phyloP scores from a whole-genome alignment of 306 rosid species.

The Hippophae gyantsensis region DNA sequence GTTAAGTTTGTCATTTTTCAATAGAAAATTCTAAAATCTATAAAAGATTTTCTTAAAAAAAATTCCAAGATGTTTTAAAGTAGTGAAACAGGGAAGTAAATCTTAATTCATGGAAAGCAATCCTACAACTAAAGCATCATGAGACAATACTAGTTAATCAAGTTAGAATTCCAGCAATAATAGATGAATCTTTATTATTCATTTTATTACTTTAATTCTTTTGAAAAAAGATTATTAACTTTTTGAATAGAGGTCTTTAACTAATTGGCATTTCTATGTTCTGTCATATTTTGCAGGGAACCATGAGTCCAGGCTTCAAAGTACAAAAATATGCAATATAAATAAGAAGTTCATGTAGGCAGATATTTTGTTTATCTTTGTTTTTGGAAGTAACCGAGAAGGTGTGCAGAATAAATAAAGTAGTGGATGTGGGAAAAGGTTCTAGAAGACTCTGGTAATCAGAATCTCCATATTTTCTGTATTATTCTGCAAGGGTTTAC shows the following conservation, averaged over 20 bases:
- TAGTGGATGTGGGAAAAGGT: constrained; percentile 4
- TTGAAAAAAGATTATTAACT: background rate
- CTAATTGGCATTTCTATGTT: background rate
- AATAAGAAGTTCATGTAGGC: constrained; percentile 2
- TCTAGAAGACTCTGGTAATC: constrained; percentile 1
- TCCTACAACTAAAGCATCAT: too few relatives aligned
- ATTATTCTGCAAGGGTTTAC: background rate
- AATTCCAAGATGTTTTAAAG: too few relatives aligned
- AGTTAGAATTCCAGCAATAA: too few relatives aligned
- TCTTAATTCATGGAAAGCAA: too few relatives aligned
- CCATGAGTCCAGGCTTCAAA: background rate
- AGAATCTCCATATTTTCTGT: constrained; percentile 4
- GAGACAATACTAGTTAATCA: too few relatives aligned
- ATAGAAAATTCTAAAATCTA: too few relatives aligned
- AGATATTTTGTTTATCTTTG: background rate
- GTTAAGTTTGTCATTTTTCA: too few relatives aligned
- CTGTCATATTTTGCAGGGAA: constrained; percentile 6
- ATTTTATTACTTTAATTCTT: background rate
- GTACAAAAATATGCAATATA: background rate
- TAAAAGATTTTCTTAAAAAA: too few relatives aligned
- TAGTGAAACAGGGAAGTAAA: too few relatives aligned
- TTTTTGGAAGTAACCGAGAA: constrained; percentile 7
- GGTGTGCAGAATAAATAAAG: constrained; percentile 6
- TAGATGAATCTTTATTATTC: background rate
- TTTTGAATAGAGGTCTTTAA: background rate